phyloP scores from a whole-genome alignment of 768 basidiomycete genomes.

The Termitomyces sp. region DNA sequence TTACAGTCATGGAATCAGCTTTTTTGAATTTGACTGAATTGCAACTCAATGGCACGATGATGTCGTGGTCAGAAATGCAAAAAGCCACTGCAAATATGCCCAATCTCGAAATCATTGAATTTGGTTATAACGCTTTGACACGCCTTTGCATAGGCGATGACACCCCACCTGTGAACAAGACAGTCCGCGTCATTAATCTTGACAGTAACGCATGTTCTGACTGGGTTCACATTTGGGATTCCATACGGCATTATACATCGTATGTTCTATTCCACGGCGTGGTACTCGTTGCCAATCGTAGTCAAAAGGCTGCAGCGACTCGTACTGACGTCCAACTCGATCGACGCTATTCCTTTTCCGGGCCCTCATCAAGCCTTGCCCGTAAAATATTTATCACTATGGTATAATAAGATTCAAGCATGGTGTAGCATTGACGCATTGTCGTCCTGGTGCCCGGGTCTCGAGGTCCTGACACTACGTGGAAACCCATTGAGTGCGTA shows the following conservation, averaged over 20 bases:
- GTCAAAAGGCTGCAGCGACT: slow-evolving; percentile 56
- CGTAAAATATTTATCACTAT: slow-evolving; percentile 58
- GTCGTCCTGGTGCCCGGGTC: slow-evolving; percentile 59
- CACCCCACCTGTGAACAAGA: slow-evolving; percentile 15
- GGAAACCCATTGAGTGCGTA: slow-evolving; percentile 65
- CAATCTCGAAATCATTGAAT: slow-evolving; percentile 48
- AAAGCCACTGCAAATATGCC: slow-evolving; percentile 48
- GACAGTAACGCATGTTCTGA: slow-evolving; percentile 59
- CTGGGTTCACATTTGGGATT: slow-evolving; percentile 47
- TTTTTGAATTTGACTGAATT: slow-evolving; percentile 57
- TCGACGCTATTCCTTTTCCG: slow-evolving; percentile 45
- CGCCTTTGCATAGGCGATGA: slow-evolving; percentile 22
- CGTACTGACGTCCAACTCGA: slow-evolving; percentile 58
- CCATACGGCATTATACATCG: slow-evolving; percentile 40
- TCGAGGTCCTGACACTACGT: slow-evolving; percentile 54
- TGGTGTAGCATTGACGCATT: slow-evolving; percentile 69
- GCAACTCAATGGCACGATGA: slow-evolving; percentile 68
- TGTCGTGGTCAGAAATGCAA: slow-evolving; percentile 66
- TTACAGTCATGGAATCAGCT: slow-evolving; percentile 26
- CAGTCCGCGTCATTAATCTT: slow-evolving; percentile 56
- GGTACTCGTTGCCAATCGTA: slow-evolving; percentile 7
- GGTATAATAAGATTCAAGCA: slow-evolving; percentile 47
- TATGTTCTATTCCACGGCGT: slow-evolving; percentile 26
- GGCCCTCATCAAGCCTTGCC: slow-evolving; percentile 21
- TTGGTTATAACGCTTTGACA: slow-evolving; percentile 63